Base-by-base conservation (phyloP, 345 rosid genomes). In the Theobroma cacao region DNA sequence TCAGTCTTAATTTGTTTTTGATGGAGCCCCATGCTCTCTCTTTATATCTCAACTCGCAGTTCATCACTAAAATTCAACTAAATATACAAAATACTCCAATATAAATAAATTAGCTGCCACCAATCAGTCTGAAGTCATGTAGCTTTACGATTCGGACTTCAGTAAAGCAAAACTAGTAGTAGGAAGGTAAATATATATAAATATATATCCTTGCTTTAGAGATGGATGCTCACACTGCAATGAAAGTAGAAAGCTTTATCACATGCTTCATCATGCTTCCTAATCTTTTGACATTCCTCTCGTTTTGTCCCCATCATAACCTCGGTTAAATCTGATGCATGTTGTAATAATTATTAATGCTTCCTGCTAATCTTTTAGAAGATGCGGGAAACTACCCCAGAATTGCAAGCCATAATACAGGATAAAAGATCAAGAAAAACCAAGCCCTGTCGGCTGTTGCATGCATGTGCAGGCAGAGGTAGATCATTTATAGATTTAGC, bases 1-100 rank as follows among this genome's bases (percentile, higher is more conserved):
- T 18, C 60, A 18, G 63, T 76, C 63, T 55, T 75, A 63, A 43
- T 34, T 33, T 75, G 59, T 56, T 33, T 33, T 48, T 64, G 3
- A 84, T 84, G 84, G 83, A 77, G 81, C 76, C 76, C 82, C 81
- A 68, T 80, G 65, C 73, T 56, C 40, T 41, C 56, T 43, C 75
- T 84, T 41, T 26, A 68, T 59, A 6, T 70, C 38, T 48, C 22
- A 14, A 58, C 79, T 52, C 65, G 75, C 75, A 47, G 22, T 76
- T 4, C n/a, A 24, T 41, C 66, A 55, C 75, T 38, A 71, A 10
- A 22, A 52, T 59, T 68, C n/a, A 76, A 40, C 5, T 48, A 65
- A 65, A 76, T 58, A 66, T 20, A 30, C 13, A 72, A 47, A 31
- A 72, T 18, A 28, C 64, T 72, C 61, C 30, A 72, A 50, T n/a